Conservation (phyloP, 2,329 filamentous ascomycete species). For the Trichoderma cornu-damae region DNA sequence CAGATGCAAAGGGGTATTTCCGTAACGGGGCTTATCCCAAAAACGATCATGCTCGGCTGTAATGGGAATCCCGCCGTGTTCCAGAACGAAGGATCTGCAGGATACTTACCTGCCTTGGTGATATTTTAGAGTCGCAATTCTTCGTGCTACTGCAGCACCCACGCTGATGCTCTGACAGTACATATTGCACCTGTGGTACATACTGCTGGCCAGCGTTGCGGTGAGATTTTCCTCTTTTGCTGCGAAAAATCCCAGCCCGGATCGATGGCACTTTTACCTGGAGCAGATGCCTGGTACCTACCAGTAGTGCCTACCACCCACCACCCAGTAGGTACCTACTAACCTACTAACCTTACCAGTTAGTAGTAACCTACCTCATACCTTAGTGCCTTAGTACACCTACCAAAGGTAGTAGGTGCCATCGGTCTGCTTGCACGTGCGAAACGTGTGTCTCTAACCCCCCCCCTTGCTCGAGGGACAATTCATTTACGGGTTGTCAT, state of each 20-base stretch:
- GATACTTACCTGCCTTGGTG: background rate
- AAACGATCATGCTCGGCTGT: background rate
- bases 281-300: too few relatives aligned
- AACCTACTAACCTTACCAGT: too few relatives aligned
- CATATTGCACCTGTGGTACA: too few relatives aligned
- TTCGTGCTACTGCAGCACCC: background rate
- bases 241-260: background rate
- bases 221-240: background rate
- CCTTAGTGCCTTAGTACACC: background rate
- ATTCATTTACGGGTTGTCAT: slow-evolving; percentile 5
- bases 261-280: background rate
- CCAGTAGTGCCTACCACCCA: too few relatives aligned
- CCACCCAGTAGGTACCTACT: too few relatives aligned
- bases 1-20: background rate
- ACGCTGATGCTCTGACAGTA: too few relatives aligned
- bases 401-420: background rate
- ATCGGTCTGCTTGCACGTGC: background rate
- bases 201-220: background rate
- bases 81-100: slow-evolving; percentile 16
- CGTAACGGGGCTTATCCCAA: slow-evolving; percentile 5
- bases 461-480: background rate
- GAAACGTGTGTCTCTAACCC: background rate
- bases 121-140: slow-evolving; percentile 1
- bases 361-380: too few relatives aligned
- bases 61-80: background rate